Evolutionary conservation across 306 rosid genomes (phyloP), one percentile per base, ranked within the genome.

Genomic region (Vigna mungo): DNA sequence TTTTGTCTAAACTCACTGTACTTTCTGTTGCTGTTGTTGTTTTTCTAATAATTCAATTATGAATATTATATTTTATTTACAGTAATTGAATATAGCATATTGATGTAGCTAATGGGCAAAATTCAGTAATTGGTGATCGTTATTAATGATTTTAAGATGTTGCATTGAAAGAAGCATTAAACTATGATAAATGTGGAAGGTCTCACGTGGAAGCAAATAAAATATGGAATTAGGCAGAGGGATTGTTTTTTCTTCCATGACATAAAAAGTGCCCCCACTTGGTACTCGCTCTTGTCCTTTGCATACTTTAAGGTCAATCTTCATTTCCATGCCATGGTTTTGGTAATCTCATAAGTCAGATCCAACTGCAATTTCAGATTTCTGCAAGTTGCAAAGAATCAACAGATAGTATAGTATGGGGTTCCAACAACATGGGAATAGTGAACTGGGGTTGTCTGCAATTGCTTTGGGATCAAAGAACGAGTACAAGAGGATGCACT

Each of bases 401-500:
- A 68, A 36, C 20, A 9, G 16, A 23, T 13, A 20, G 18, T 69
- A 23, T 13, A 20, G 18, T 69, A 90, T 90, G 96, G 91, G 86
- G 10, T 58, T 87, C 86, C 89, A 77, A 48, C 83, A 88, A 52
- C 85, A 81, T 81, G 91, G 92, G 75, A 74, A 76, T 58, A 84
- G 79, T 46, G 88, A 91, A 59, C 56, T 60, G 82, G 93, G 86
- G 2, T 60, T 88, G 81, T 84, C 96, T 41, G 82, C 66, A 34
- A 68, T 88, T 85, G 70, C 93, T 9, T 59, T 92, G 83, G 90
- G 92, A 54, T 25, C 78, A 13, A 90, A 80, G 82, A 92, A 87
- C 30, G 84, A 90, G 77, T 92, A 92, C 83, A 78, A 15, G 82
- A 88, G 89, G 85, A 91, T 91, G 97, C 73, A 84, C 71, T 88